These are phyloP conservation scores for Metarhizium humberi DNA, from an alignment of 2,329 filamentous ascomycete genomes.

Conservation along the genomic window DNA sequence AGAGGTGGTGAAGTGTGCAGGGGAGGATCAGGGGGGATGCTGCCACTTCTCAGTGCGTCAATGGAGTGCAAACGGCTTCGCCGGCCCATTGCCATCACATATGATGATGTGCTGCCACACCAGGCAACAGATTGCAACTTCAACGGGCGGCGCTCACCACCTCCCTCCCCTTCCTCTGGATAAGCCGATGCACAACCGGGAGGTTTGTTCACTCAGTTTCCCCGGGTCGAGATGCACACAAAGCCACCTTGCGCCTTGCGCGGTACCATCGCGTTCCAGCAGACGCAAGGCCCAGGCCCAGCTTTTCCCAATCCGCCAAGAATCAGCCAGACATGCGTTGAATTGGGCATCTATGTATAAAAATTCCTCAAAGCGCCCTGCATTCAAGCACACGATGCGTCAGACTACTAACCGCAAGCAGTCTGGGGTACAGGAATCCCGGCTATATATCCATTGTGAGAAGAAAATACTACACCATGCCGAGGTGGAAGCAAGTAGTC, in stretches of 20 bases:
- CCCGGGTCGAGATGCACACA: not conserved
- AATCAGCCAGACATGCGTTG: not conserved
- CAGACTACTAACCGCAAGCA: slow-evolving; percentile 1
- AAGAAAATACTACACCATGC: too few relatives aligned
- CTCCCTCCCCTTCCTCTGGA: not conserved
- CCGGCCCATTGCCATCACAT: not conserved
- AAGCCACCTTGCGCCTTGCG: not conserved
- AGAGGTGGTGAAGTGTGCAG: not conserved
- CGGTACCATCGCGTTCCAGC: not conserved
- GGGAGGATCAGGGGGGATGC: not conserved
- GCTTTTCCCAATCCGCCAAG: not conserved
- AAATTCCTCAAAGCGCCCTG: not conserved
- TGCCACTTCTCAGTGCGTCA: not conserved
- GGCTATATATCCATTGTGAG: too few relatives aligned
- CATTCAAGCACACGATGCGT: not conserved
- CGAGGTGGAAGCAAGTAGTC: too few relatives aligned
- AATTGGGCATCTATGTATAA: slow-evolving; percentile 1
- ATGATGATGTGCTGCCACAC: not conserved
- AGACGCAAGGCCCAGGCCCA: not conserved
- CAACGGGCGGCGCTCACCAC: not conserved
- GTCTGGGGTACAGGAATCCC: not conserved
- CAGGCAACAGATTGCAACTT: not conserved
- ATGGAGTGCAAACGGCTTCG: not conserved
- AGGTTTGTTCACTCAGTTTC: not conserved
- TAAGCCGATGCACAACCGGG: not conserved